Base-by-base conservation (phyloP, 495 filamentous ascomycete species). In the Pseudoneurospora amorphoporcata region DNA sequence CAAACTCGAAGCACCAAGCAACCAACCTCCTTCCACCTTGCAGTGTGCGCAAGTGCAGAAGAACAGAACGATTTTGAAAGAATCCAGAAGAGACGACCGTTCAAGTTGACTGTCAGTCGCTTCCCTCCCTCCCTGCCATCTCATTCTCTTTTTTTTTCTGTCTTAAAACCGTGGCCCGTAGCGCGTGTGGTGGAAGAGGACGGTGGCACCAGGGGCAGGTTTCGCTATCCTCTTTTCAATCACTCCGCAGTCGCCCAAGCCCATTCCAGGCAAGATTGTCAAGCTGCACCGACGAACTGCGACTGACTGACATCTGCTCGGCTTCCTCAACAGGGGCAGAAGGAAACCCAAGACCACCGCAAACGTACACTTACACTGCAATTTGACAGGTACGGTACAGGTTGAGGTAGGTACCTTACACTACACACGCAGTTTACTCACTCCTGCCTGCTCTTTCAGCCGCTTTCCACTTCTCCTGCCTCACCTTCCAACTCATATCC, bases 181-280 rank as follows among this genome's bases (percentile, higher is more conserved):
- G 80, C 76, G 79, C 78, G 80, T 79, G 82, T 85, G 53, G 29
- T 35, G 29, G 4, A 35, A 65, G 53, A 35, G 14, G 29, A 65
- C 53, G 29, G 53, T 65, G 83, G 81, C 83, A 85, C 84, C 81
- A 82, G n/a, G n/a, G n/a, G n/a, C n/a, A n/a, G 81, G 53, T 38
- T 82, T 85, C 83, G 81, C 84, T 86, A 86, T 88, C 78, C 86
- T 88, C 77, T 86, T 89, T 84, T 88, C 85, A 84, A 83, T 79
- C 81, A 86, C 88, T 82, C 85, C 85, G 81, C 85, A 86, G 81
- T 86, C 80, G 83, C 86, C 53, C 85, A 86, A 85, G 80, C 86
- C 85, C 81, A 80, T 86, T 87, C 84, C 23, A 65, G 53, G 53
- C 53, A 65, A 65, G 53, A 65, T 65, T 83, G 83, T 84, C 83